Evolutionary conservation across 305 asterid species (phyloP).

Genomic region (Solanum hybrid): DNA sequence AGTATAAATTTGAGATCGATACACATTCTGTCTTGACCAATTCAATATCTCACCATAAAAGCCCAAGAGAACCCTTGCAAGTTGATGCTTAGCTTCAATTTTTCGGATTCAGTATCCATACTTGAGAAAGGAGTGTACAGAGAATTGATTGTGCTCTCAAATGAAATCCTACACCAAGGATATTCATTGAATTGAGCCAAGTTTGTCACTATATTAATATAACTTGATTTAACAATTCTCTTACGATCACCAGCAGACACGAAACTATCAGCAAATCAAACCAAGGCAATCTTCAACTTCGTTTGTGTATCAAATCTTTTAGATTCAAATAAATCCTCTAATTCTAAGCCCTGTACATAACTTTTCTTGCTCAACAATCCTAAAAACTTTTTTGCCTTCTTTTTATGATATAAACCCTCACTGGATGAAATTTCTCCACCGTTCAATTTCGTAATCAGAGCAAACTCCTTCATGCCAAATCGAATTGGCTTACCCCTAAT

Average conservation of each 20-base stretch:
- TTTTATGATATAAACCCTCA: too few relatives aligned
- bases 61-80: neutral
- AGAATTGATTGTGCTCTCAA: neutral
- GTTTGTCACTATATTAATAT: neutral
- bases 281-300: neutral
- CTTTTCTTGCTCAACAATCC: neutral
- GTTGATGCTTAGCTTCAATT: neutral
- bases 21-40: neutral
- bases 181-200: neutral
- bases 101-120: too few relatives aligned
- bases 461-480: neutral
- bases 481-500: too few relatives aligned
- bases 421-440: neutral
- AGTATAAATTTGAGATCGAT: neutral
- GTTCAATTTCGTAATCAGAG: neutral
- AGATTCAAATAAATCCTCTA: too few relatives aligned
- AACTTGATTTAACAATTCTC: neutral
- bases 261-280: neutral
- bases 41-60: neutral
- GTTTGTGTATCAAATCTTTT: neutral
- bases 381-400: neutral
- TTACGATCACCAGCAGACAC: neutral
- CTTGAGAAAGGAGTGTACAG: fast-evolving
- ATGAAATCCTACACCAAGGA: neutral
- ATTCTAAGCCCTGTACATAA: neutral